phyloP scores from a whole-genome alignment of 257 asterid species.

The Leonotis leonurus region DNA sequence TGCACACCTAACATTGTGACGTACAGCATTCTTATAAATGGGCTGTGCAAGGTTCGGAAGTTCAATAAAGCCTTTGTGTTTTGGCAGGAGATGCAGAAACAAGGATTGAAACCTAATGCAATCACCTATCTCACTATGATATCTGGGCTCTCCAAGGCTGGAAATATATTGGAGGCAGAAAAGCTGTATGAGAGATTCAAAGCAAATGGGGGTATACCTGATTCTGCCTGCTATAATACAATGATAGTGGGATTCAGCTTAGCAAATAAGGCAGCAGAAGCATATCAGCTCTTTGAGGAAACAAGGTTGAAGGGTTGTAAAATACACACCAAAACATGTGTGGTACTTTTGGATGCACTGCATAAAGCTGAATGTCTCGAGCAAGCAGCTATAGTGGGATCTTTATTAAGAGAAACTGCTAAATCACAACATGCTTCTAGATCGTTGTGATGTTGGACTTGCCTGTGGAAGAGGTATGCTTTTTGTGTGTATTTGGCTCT shows the following conservation, averaged over 20 bases:
- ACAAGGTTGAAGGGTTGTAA: conserved; percentile 72
- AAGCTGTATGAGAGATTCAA: conserved; percentile 63
- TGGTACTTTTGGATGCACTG: conserved; percentile 76
- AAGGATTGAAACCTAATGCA: conserved; percentile 70
- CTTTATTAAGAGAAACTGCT: conserved; percentile 79
- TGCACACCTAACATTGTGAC: conserved; percentile 58
- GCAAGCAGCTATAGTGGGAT: conserved; percentile 93
- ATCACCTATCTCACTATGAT: conserved; percentile 80
- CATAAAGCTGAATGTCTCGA: conserved; percentile 92
- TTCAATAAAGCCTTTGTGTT: conserved; percentile 94
- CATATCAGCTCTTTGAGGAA: conserved; percentile 75
- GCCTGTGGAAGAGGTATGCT: background rate
- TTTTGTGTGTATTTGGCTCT: background rate
- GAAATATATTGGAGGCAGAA: conserved; percentile 71
- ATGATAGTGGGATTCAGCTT: conserved; percentile 84
- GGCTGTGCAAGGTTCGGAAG: conserved; percentile 73
- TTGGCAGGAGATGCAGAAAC: conserved; percentile 97
- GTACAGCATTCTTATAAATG: conserved; percentile 76
- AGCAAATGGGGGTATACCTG: conserved; percentile 78
- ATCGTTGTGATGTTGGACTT: conserved; percentile 32
- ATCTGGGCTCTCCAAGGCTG: conserved; percentile 93
- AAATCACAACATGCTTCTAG: conserved; percentile 84
- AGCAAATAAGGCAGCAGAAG: conserved; percentile 71
- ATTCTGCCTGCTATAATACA: conserved; percentile 83
- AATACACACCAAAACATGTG: conserved; percentile 75